phyloP scores from a whole-genome alignment of 257 asterid genomes.

The Salvia splendens region DNA sequence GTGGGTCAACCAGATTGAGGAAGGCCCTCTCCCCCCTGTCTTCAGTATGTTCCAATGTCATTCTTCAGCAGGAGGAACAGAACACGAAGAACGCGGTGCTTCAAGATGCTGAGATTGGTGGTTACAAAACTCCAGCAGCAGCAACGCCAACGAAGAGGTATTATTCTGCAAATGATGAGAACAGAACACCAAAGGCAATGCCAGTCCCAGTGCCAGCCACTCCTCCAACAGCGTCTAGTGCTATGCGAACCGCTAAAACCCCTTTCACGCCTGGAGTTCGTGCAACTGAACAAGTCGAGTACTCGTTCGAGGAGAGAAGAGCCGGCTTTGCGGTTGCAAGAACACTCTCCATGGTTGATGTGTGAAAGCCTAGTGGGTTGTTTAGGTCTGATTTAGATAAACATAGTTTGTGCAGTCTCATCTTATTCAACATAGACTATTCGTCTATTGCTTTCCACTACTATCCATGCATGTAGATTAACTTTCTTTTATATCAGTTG shows the following conservation, averaged over 20 bases:
- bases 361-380: conserved; percentile 21
- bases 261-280: conserved; percentile 39
- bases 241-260: conserved; percentile 49
- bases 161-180: conserved; percentile 37
- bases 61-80: conserved; percentile 42
- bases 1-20: conserved; percentile 37
- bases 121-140: conserved; percentile 33
- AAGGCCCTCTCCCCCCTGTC: conserved; percentile 82
- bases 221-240: conserved; percentile 47
- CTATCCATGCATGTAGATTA: too few species aligned
- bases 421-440: conserved; percentile 22
- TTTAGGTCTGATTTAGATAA: background rate
- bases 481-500: too few species aligned
- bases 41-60: conserved; percentile 44
- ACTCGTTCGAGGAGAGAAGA: conserved; percentile 77
- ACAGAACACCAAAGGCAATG: conserved; percentile 49
- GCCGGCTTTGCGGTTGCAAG: conserved; percentile 51
- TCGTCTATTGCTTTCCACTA: conserved; percentile 26
- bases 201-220: conserved; percentile 50
- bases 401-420: conserved; percentile 17
- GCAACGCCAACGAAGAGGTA: conserved; percentile 32
- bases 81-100: conserved; percentile 32
- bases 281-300: conserved; percentile 34
- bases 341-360: conserved; percentile 35
- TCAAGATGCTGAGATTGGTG: conserved; percentile 27